A percentile compares a stretch with the other conserved stretches of the same genome.
phyloP scores from a whole-genome alignment of 176 grass and related monocot genomes.

The Avena insularis region DNA sequence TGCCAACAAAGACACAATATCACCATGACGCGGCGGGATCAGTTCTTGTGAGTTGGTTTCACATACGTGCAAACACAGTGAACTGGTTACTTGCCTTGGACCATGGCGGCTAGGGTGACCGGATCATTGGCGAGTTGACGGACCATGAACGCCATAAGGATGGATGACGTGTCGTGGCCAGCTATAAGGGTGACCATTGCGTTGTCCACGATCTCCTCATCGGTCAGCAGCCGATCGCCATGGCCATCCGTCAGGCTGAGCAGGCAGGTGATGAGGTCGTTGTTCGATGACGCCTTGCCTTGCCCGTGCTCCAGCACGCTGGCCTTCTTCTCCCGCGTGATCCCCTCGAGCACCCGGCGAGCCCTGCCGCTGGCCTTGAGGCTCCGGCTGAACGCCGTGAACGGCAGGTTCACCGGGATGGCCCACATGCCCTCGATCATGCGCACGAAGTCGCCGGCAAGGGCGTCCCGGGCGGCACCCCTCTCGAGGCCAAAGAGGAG shows the following conservation, averaged over 20 bases:
- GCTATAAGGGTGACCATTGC: slow-evolving; percentile 40
- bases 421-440: slow-evolving; percentile 59
- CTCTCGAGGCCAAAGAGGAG: slow-evolving; percentile 51
- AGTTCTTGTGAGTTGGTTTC: background rate
- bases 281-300: background rate
- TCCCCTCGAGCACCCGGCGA: slow-evolving; percentile 22
- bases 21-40: background rate
- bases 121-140: slow-evolving; percentile 57
- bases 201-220: slow-evolving; percentile 65
- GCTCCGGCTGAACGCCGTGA: slow-evolving; percentile 53
- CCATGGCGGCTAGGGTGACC: slow-evolving; percentile 35
- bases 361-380: slow-evolving; percentile 44
- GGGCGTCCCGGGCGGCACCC: slow-evolving; percentile 8
- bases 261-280: slow-evolving; percentile 57
- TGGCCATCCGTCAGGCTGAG: background rate
- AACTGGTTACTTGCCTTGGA: slow-evolving; percentile 35
- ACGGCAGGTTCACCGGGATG: slow-evolving; percentile 53
- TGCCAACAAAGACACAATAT: background rate
- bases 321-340: slow-evolving; percentile 37
- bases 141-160: slow-evolving; percentile 65
- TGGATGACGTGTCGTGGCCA: slow-evolving; percentile 56
- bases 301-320: slow-evolving; percentile 24
- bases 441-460: slow-evolving; percentile 27
- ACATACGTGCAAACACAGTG: background rate
- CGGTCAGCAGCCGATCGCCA: slow-evolving; percentile 30